Percentiles rank a stretch among this genome's conserved stretches.
Conservation (phyloP, 2,329 filamentous ascomycete species). For the Sphaerulina musiva region DNA sequence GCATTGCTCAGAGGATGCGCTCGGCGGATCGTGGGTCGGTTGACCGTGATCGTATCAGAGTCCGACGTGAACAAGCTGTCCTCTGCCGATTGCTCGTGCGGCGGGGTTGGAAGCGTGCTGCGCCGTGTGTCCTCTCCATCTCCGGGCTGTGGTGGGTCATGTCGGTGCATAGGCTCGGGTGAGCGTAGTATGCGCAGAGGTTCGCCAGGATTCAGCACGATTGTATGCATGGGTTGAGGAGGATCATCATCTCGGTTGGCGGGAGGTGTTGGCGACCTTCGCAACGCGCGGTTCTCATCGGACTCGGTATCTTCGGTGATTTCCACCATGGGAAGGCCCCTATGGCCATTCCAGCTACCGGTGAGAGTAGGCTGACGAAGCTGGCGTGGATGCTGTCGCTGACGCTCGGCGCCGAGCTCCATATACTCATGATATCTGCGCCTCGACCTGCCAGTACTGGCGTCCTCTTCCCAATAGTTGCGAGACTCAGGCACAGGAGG, state of each 20-base stretch:
- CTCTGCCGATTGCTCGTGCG: constrained; percentile 17
- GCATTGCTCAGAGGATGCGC: constrained; percentile 29
- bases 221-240: constrained; percentile 7
- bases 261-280: constrained; percentile 10
- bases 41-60: constrained; percentile 4
- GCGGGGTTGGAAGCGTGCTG: constrained; percentile 18
- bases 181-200: constrained; percentile 18
- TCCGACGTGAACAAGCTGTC: constrained; percentile 22
- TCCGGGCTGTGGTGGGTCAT: constrained; percentile 6
- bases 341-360: neutral
- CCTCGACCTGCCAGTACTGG: neutral
- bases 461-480: constrained; percentile 17
- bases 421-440: constrained; percentile 4
- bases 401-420: constrained; percentile 3
- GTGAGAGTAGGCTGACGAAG: neutral
- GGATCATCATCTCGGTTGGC: constrained; percentile 1
- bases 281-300: constrained; percentile 1
- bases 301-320: neutral
- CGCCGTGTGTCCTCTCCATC: constrained; percentile 9
- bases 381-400: constrained; percentile 2
- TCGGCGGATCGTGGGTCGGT: constrained; percentile 8
- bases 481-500: constrained; percentile 26
- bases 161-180: constrained; percentile 13
- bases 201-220: constrained; percentile 13
- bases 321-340: neutral